A percentile compares a stretch with the other conserved stretches of the same genome.
Conservation (phyloP, 1,284 basidiomycete species). For the Sporisorium sorghi region DNA sequence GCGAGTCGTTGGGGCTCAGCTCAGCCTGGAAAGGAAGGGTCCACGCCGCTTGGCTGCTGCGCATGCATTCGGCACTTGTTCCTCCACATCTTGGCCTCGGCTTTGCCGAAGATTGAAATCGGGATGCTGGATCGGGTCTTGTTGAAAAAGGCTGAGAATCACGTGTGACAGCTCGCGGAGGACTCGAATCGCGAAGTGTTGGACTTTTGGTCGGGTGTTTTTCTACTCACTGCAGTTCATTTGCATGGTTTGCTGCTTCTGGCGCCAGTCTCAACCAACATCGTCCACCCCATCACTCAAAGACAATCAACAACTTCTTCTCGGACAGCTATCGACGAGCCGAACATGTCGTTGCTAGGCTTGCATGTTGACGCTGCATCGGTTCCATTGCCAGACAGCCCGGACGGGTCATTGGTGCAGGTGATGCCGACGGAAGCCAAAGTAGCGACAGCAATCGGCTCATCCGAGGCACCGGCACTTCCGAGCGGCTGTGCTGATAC, state of each 20-base stretch:
- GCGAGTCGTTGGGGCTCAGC: not conserved
- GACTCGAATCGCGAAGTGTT: constrained; percentile 29
- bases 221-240: constrained; percentile 22
- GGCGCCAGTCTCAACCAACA: not conserved
- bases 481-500: not conserved
- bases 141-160: constrained; percentile 7
- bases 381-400: constrained; percentile 27
- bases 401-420: constrained; percentile 18
- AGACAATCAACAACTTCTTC: not conserved
- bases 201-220: constrained; percentile 35
- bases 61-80: constrained; percentile 1
- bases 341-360: not conserved
- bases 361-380: constrained; percentile 10
- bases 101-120: not conserved
- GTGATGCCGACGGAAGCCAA: not conserved
- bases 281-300: not conserved
- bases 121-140: constrained; percentile 2
- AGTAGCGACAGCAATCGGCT: not conserved
- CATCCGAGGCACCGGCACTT: not conserved
- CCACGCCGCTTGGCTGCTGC: not conserved
- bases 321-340: not conserved
- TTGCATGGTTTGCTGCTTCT: not conserved
- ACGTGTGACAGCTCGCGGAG: constrained; percentile 28
- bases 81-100: constrained; percentile 6
- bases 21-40: not conserved